These are phyloP conservation scores for Wallemia mellicola DNA, from an alignment of 1,284 basidiomycete species.

Conservation along the genomic window DNA sequence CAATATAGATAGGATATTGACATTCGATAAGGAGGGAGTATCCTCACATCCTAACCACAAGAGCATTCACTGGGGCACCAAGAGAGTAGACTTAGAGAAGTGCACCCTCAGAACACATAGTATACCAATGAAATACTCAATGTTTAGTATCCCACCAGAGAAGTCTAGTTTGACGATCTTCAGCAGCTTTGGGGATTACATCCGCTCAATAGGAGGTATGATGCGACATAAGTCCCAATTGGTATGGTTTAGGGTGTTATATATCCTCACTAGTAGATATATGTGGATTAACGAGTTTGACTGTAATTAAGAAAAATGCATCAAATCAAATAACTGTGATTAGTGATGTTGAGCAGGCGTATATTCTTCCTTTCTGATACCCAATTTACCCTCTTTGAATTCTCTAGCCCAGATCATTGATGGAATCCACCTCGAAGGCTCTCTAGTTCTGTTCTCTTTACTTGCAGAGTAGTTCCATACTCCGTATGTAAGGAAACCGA, in stretches of 20 bases:
- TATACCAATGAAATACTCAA: constrained; percentile 1
- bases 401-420: neutral
- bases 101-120: constrained; percentile 3
- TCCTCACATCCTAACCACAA: constrained; percentile 70
- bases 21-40: constrained; percentile 56
- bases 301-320: neutral
- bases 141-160: constrained; percentile 1
- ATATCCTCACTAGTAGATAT: constrained; percentile 51
- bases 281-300: constrained; percentile 35
- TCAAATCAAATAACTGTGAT: neutral
- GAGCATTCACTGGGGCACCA: constrained; percentile 10
- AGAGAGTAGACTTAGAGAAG: neutral
- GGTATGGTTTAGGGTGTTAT: constrained; percentile 69
- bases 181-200: constrained; percentile 2
- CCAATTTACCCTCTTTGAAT: neutral
- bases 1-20: constrained; percentile 45
- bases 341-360: neutral
- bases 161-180: constrained; percentile 14
- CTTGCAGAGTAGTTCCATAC: constrained; percentile 21
- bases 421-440: neutral
- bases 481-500: constrained; percentile 18
- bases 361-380: neutral
- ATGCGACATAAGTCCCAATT: constrained; percentile 40
- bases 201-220: constrained; percentile 29
- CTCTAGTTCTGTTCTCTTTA: constrained; percentile 13